These are phyloP conservation scores for Venturia effusa DNA, from an alignment of 2,329 filamentous ascomycete genomes.

Conservation along the genomic window DNA sequence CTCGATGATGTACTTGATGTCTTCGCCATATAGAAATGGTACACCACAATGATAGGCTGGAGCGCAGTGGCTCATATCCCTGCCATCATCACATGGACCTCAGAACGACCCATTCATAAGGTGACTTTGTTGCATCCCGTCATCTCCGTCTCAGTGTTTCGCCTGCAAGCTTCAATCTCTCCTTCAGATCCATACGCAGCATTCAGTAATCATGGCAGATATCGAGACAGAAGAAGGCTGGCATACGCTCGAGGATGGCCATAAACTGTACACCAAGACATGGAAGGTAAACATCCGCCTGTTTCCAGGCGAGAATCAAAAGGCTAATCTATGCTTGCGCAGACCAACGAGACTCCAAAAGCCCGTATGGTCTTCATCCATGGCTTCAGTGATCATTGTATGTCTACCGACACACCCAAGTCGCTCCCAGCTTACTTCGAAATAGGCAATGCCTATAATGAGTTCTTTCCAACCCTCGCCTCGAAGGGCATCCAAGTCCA, in stretches of 20 bases:
- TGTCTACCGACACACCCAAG: slow-evolving; percentile 16
- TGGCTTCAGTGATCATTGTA: slow-evolving; percentile 75
- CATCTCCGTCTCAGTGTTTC: not conserved
- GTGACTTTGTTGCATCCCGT: not conserved
- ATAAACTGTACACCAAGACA: slow-evolving; percentile 49
- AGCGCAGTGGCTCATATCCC: not conserved
- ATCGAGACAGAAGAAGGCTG: slow-evolving; percentile 40
- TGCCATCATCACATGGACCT: slow-evolving; percentile 1
- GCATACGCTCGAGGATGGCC: slow-evolving; percentile 40
- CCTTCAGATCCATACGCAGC: not conserved
- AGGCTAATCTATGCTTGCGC: not conserved
- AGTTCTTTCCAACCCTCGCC: slow-evolving; percentile 61
- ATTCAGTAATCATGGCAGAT: slow-evolving; percentile 3
- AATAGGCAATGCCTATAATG: slow-evolving; percentile 53
- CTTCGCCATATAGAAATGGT: not conserved
- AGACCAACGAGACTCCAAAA: slow-evolving; percentile 47
- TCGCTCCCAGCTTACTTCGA: slow-evolving; percentile 27
- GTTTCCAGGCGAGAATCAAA: not conserved
- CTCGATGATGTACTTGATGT: not conserved
- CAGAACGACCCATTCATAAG: not conserved
- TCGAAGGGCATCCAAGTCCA: slow-evolving; percentile 62
- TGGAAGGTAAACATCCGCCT: slow-evolving; percentile 38
- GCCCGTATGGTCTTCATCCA: slow-evolving; percentile 77
- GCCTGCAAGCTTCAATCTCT: not conserved
- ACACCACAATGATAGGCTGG: not conserved